Conservation (phyloP, 2,329 filamentous ascomycete genomes). For the Ploettnerulaceae sp. region DNA sequence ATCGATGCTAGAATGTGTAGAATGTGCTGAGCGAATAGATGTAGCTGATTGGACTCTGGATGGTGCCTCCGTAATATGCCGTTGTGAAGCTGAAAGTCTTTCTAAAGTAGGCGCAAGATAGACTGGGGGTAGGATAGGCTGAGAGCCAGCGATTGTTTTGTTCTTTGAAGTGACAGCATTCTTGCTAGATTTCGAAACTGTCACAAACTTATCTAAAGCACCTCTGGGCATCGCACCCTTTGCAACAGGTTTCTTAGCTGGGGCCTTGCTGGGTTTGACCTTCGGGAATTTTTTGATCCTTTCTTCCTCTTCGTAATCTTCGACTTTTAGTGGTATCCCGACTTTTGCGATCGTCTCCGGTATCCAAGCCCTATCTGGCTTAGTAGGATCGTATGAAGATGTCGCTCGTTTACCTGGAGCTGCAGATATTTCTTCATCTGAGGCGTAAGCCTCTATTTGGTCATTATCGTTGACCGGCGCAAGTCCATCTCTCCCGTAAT, state of each 20-base stretch:
- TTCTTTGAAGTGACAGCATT: slow-evolving; percentile 1
- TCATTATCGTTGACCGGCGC: slow-evolving; percentile 60
- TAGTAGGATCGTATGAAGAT: slow-evolving; percentile 58
- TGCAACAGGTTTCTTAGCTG: slow-evolving; percentile 24
- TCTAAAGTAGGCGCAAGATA: slow-evolving; percentile 23
- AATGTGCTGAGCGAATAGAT: slow-evolving; percentile 7
- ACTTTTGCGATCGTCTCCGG: slow-evolving; percentile 58
- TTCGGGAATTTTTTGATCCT: slow-evolving; percentile 26
- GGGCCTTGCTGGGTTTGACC: slow-evolving; percentile 21
- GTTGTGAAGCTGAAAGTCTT: slow-evolving; percentile 1
- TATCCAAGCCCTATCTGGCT: slow-evolving; percentile 64
- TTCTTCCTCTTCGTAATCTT: slow-evolving; percentile 54
- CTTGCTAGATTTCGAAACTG: slow-evolving; percentile 25
- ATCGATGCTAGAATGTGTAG: slow-evolving; percentile 8
- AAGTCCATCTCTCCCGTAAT: slow-evolving; percentile 48
- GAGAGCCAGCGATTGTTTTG: slow-evolving; percentile 13
- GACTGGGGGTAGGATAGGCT: slow-evolving; percentile 19
- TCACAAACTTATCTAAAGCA: slow-evolving; percentile 34
- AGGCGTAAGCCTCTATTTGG: slow-evolving; percentile 42
- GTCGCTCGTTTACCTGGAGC: slow-evolving; percentile 35
- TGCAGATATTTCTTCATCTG: slow-evolving; percentile 21
- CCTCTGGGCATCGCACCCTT: slow-evolving; percentile 31
- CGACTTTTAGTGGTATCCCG: slow-evolving; percentile 59
- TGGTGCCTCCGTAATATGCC: not conserved
- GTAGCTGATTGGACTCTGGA: not conserved